These are phyloP conservation scores for Glomus cerebriforme DNA, from an alignment of 192 early-diverging fungal species.

Conservation along the genomic window DNA sequence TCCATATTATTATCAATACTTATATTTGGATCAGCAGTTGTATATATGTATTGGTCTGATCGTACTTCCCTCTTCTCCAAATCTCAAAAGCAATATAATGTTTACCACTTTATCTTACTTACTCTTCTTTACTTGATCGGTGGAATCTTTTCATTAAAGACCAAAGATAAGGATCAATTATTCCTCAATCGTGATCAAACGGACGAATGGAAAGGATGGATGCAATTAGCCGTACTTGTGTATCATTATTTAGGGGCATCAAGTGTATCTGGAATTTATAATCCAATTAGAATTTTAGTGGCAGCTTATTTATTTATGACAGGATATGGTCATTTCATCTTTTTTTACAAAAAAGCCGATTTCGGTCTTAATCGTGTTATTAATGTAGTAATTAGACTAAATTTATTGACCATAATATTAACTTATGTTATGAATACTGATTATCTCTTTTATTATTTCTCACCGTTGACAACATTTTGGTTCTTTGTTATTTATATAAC, in stretches of 20 bases:
- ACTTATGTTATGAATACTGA: conserved; percentile 68
- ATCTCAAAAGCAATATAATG: conserved; percentile 60
- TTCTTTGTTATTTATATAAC: conserved; percentile 67
- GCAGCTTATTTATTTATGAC: conserved; percentile 83
- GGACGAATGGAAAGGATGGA: conserved; percentile 89
- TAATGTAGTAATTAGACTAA: conserved; percentile 64
- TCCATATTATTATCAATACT: conserved; percentile 45
- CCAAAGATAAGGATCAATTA: conserved; percentile 41
- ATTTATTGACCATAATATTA: conserved; percentile 65
- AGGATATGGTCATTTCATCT: conserved; percentile 78
- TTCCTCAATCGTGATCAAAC: conserved; percentile 80
- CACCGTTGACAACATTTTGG: conserved; percentile 74
- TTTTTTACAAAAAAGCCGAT: conserved; percentile 69
- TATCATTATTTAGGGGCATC: conserved; percentile 77
- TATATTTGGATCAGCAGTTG: conserved; percentile 55
- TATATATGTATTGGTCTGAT: conserved; percentile 67
- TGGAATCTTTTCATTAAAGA: conserved; percentile 49
- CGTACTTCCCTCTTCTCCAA: conserved; percentile 71
- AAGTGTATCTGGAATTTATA: conserved; percentile 63
- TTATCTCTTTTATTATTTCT: conserved; percentile 81
- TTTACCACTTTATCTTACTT: conserved; percentile 50
- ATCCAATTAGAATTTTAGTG: conserved; percentile 71
- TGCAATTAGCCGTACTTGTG: conserved; percentile 71
- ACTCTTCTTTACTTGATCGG: conserved; percentile 40
- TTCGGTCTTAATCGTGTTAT: conserved; percentile 67